Evolutionary conservation across 75 land plant genomes (phyloP).

Genomic region (Sequoiadendron giganteum): DNA sequence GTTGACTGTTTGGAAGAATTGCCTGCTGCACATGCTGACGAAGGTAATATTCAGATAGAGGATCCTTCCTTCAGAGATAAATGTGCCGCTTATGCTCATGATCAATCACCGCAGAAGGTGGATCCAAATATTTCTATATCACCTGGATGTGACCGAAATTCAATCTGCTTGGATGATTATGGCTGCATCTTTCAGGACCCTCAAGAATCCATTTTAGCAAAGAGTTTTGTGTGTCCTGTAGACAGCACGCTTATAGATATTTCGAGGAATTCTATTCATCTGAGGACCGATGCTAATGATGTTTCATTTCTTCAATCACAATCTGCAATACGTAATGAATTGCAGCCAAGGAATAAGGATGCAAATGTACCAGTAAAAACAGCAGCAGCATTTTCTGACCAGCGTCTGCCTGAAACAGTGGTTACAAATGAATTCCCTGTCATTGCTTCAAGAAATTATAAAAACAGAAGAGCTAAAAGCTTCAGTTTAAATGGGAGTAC

Average conservation of each 20-base stretch:
- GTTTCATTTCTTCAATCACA: not conserved
- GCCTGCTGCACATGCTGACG: not conserved
- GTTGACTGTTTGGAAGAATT: slow-evolving; percentile 7
- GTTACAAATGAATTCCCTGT: slow-evolving; percentile 19
- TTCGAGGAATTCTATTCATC: not conserved
- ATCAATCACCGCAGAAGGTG: not conserved
- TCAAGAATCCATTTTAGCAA: not conserved
- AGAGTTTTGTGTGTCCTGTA: not conserved
- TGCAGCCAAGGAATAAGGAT: not conserved
- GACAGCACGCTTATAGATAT: not conserved
- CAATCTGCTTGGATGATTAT: not conserved
- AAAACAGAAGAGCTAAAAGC: slow-evolving; percentile 33
- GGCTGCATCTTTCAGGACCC: not conserved
- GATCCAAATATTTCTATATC: not conserved
- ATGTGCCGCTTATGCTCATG: not conserved
- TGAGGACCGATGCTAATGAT: slow-evolving; percentile 2
- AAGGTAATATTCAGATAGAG: not conserved
- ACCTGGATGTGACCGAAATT: not conserved
- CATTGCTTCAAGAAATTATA: slow-evolving; percentile 19
- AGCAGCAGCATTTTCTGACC: not conserved
- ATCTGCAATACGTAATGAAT: slow-evolving; percentile 4
- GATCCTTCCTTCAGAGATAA: not conserved
- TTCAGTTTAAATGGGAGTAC: slow-evolving; percentile 39
- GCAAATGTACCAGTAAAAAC: not conserved
- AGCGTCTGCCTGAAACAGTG: not conserved